phyloP scores from a whole-genome alignment of 768 basidiomycete species.

The Tremella mesenterica region DNA sequence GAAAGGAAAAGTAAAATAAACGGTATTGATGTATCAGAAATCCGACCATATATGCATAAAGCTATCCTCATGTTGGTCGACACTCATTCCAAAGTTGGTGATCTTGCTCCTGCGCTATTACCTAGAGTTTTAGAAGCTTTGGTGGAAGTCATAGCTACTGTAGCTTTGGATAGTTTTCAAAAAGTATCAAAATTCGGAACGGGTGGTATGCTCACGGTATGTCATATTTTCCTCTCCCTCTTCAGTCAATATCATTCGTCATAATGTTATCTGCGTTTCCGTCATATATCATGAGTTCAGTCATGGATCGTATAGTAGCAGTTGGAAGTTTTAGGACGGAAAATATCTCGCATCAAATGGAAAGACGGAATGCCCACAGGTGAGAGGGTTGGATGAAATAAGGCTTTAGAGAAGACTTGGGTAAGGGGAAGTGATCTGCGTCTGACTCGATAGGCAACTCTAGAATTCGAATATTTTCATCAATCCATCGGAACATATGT shows the following conservation, averaged over 20 bases:
- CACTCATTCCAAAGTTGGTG: constrained; percentile 82
- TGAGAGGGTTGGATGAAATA: too few relatives aligned
- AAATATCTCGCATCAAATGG: too few relatives aligned
- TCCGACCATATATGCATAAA: constrained; percentile 88
- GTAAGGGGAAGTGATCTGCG: too few relatives aligned
- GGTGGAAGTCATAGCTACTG: constrained; percentile 71
- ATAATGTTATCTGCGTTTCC: too few relatives aligned
- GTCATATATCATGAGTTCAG: too few relatives aligned
- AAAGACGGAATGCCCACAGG: too few relatives aligned
- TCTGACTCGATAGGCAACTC: constrained; percentile 66
- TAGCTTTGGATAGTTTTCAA: constrained; percentile 75
- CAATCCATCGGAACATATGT: constrained; percentile 88
- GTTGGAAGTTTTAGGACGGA: too few relatives aligned
- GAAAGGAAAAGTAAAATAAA: too few relatives aligned
- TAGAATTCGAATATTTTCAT: constrained; percentile 98
- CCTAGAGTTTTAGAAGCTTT: constrained; percentile 72
- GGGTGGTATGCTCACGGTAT: constrained; percentile 93
- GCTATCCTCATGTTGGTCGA: constrained; percentile 78
- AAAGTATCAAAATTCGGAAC: constrained; percentile 88
- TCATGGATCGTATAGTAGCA: too few relatives aligned
- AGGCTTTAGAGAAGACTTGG: too few relatives aligned
- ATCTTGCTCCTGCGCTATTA: constrained; percentile 66
- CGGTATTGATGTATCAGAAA: constrained; percentile 65
- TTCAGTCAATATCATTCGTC: too few relatives aligned
- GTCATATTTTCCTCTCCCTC: constrained; percentile 34